phyloP scores from a whole-genome alignment of 306 rosid species.

The Casuarina glauca region DNA sequence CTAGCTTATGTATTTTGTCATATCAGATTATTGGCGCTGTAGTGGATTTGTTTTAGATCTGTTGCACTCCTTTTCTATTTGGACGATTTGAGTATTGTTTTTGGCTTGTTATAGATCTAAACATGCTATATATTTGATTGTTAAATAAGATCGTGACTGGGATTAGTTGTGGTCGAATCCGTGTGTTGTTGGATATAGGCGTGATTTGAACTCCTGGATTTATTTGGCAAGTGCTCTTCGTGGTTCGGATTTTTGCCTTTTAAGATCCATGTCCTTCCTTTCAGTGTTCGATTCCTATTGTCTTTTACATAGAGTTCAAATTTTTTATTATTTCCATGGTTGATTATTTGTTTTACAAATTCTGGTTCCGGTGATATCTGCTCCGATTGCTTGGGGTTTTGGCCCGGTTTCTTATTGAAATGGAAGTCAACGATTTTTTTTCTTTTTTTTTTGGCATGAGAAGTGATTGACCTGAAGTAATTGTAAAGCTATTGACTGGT shows the following conservation, averaged over 20 bases:
- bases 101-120: background rate
- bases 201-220: background rate
- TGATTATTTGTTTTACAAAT: background rate
- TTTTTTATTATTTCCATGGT: background rate
- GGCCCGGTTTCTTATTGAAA: no score
- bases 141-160: no score
- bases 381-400: no score
- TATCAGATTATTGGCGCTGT: background rate
- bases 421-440: no score
- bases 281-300: background rate
- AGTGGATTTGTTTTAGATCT: conserved; percentile 18
- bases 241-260: background rate
- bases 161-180: no score
- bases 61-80: background rate
- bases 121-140: background rate
- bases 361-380: no score
- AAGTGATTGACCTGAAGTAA: background rate
- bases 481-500: background rate
- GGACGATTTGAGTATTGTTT: background rate
- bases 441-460: background rate
- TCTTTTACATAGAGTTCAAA: background rate
- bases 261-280: background rate
- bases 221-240: background rate
- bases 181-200: no score
- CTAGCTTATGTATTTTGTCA: background rate